A percentile compares a stretch with the other conserved stretches of the same genome.
Evolutionary conservation across 1,284 basidiomycete genomes (phyloP).

Genomic region (Sporisorium sorghi): DNA sequence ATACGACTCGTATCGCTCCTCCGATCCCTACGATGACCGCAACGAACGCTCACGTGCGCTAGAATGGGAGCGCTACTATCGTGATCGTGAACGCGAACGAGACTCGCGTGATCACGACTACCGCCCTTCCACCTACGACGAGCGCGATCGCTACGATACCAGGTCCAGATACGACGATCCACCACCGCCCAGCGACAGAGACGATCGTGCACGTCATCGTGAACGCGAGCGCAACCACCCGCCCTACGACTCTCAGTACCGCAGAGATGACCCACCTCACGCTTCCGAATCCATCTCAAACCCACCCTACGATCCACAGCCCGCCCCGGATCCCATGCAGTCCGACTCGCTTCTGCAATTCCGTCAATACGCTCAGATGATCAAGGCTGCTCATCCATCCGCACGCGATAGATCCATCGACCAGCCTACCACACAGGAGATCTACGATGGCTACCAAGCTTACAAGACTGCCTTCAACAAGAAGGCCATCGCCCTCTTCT

Average conservation of each 20-base stretch:
- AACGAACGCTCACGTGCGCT: slow-evolving; percentile 33
- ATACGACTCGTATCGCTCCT: slow-evolving; percentile 37
- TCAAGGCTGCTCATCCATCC: slow-evolving; percentile 46
- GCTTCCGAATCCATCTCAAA: slow-evolving; percentile 9
- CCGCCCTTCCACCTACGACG: slow-evolving; percentile 25
- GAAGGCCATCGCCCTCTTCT: slow-evolving; percentile 55
- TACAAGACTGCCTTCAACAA: slow-evolving; percentile 58
- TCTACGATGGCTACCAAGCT: slow-evolving; percentile 60
- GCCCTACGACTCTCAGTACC: slow-evolving; percentile 29
- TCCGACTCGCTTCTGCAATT: slow-evolving; percentile 52
- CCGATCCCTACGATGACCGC: slow-evolving; percentile 41
- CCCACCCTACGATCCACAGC: slow-evolving; percentile 12
- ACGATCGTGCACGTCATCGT: slow-evolving; percentile 26
- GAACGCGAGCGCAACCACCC: slow-evolving; percentile 30
- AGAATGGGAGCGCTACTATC: slow-evolving; percentile 52
- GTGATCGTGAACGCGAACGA: slow-evolving; percentile 50
- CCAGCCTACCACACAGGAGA: slow-evolving; percentile 47
- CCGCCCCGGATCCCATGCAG: slow-evolving; percentile 49
- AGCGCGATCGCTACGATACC: slow-evolving; percentile 43
- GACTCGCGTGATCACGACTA: slow-evolving; percentile 36
- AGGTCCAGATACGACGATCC: slow-evolving; percentile 43
- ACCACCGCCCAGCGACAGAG: slow-evolving; percentile 15
- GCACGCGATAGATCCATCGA: slow-evolving; percentile 48
- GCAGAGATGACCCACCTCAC: slow-evolving; percentile 23
- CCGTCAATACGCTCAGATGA: slow-evolving; percentile 54